phyloP scores from a whole-genome alignment of 2,329 filamentous ascomycete genomes.

The Thelonectria rubi region DNA sequence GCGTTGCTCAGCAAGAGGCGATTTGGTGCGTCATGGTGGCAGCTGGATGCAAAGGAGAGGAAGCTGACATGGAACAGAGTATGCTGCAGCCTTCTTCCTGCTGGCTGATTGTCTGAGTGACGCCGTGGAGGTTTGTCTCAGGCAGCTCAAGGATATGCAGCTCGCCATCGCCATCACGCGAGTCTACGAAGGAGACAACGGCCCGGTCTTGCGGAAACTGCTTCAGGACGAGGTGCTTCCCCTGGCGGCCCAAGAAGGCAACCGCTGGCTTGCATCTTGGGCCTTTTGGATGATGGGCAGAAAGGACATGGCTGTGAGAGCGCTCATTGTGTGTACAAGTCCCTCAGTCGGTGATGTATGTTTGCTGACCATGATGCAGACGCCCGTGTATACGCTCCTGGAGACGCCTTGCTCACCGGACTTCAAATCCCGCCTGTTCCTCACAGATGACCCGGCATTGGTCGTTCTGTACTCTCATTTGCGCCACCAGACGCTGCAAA shows the following conservation, averaged over 20 bases:
- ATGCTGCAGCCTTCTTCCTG: slow-evolving; percentile 95
- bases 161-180: slow-evolving; percentile 88
- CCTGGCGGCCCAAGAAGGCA: slow-evolving; percentile 80
- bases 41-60: background rate
- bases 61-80: slow-evolving; percentile 68
- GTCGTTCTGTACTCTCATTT: slow-evolving; percentile 89
- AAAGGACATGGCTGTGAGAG: slow-evolving; percentile 83
- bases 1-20: slow-evolving; percentile 89
- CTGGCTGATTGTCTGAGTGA: slow-evolving; percentile 86
- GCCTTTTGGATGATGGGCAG: slow-evolving; percentile 90
- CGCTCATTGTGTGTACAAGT: slow-evolving; percentile 72
- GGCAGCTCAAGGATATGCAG: slow-evolving; percentile 87
- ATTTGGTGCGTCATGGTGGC: slow-evolving; percentile 68
- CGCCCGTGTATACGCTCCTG: slow-evolving; percentile 79
- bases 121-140: slow-evolving; percentile 85
- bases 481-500: slow-evolving; percentile 82
- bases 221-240: slow-evolving; percentile 83
- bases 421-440: slow-evolving; percentile 78
- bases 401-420: slow-evolving; percentile 74
- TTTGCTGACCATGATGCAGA: slow-evolving; percentile 55
- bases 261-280: slow-evolving; percentile 96
- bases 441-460: slow-evolving; percentile 90
- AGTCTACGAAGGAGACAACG: slow-evolving; percentile 87
- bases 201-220: slow-evolving; percentile 75
- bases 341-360: background rate